These are phyloP conservation scores for Phylloporus sp. DNA, from an alignment of 1,284 basidiomycete genomes.

Conservation along the genomic window DNA sequence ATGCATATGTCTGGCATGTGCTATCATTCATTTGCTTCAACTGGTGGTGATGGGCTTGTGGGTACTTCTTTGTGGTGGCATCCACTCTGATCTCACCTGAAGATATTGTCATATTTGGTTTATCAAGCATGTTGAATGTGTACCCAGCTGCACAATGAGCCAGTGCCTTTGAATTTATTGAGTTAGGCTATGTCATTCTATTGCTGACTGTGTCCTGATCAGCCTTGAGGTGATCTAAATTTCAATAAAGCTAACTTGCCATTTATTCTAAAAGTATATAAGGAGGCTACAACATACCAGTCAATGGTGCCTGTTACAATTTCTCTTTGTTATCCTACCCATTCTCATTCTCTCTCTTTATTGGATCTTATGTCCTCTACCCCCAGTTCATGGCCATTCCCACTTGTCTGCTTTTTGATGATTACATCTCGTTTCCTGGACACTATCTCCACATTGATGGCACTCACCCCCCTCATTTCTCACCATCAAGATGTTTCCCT, in stretches of 20 bases:
- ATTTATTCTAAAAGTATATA: slow-evolving; percentile 30
- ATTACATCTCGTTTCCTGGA: too few species aligned
- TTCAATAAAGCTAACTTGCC: slow-evolving; percentile 26
- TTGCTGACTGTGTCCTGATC: slow-evolving; percentile 35
- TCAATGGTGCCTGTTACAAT: too few species aligned
- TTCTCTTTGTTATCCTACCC: too few species aligned
- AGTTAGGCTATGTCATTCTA: slow-evolving; percentile 40
- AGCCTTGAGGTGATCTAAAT: slow-evolving; percentile 30
- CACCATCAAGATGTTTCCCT: too few species aligned
- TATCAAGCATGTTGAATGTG: slow-evolving; percentile 35
- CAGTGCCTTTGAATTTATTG: slow-evolving; percentile 38
- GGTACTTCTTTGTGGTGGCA: slow-evolving; percentile 27
- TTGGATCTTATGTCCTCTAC: too few species aligned
- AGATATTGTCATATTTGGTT: slow-evolving; percentile 38
- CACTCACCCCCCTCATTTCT: too few species aligned
- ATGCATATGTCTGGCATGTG: slow-evolving; percentile 34
- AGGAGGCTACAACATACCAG: slow-evolving; percentile 20
- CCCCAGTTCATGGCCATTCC: too few species aligned
- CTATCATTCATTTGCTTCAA: slow-evolving; percentile 20
- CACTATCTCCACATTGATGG: too few species aligned
- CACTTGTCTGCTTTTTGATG: too few species aligned
- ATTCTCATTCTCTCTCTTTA: too few species aligned
- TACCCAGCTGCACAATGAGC: slow-evolving; percentile 28
- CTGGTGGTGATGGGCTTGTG: slow-evolving; percentile 30
- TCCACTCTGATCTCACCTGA: slow-evolving; percentile 26